Evolutionary conservation across 2,329 filamentous ascomycete species (phyloP), one percentile per base, ranked within the genome.

Genomic region (Penicillium vulpinum): DNA sequence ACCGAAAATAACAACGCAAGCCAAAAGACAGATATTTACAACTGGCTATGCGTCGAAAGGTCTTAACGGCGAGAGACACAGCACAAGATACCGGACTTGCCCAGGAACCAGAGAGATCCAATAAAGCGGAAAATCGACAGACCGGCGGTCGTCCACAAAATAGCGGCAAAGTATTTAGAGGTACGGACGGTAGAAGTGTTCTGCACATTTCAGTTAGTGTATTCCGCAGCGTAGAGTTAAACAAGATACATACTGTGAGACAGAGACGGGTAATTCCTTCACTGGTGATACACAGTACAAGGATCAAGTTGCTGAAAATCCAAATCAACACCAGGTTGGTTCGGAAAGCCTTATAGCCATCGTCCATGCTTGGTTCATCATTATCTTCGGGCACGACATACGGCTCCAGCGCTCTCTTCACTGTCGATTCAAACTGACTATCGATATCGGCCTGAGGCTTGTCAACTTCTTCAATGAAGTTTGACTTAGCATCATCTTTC

Each of bases 291-390:
- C 87, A 83, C 58, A 97, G 86, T 48, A 90, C 87, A 54, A 97
- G 81, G 41, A 92, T 76, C 58, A 88, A 88, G 77, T 97, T 97
- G 62, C 90, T 92, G 78, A 97, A 96, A 66, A 97, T 87, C 93
- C 93, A 97, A 6, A 86, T 81, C 29, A 92, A 88, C 57, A 97
- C 90, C 65, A 97, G 82, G 72, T 91, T 91, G 24, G 93, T 97
- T 81, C 93, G 85, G 92, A 97, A 97, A 79, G 91, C 92, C 83
- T 97, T 97, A 86, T 97, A 97, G 31, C 91, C 95, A 75, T 97
- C 93, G 69, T 97, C 92, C 53, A 97, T 84, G 21, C 91, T 91
- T 80, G 92, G 93, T 75, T 87, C 86, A 68, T 92, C 90, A 35
- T 85, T 77, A 74, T 95, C 90, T 57, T 86, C 84, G 7, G 84